phyloP scores from a whole-genome alignment of 192 early-diverging fungal species.

The Coemansia sp. region DNA sequence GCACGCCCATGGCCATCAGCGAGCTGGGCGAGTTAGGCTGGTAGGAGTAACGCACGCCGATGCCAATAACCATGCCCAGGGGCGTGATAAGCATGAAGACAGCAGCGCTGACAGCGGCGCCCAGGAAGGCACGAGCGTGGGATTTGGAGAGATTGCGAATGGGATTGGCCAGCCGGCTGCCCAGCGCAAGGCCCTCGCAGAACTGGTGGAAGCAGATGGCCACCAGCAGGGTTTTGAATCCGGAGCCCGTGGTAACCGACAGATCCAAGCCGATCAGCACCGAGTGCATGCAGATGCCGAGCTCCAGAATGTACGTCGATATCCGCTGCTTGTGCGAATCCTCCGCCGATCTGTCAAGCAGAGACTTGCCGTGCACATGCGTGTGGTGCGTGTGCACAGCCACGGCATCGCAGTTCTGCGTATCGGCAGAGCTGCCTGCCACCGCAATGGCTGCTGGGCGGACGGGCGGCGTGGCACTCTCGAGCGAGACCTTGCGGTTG shows the following conservation, averaged over 20 bases:
- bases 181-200: constrained; percentile 78
- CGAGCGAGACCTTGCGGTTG: background rate
- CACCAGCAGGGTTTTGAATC: constrained; percentile 61
- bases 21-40: constrained; percentile 60
- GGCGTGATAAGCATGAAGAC: constrained; percentile 76
- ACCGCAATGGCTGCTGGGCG: background rate
- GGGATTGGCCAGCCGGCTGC: constrained; percentile 67
- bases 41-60: constrained; percentile 69
- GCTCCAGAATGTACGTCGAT: constrained; percentile 70
- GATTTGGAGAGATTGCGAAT: background rate
- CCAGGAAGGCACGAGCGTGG: constrained; percentile 20
- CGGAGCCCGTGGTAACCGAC: constrained; percentile 54
- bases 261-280: constrained; percentile 74
- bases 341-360: constrained; percentile 11
- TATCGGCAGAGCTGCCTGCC: background rate
- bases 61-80: constrained; percentile 75
- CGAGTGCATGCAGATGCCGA: constrained; percentile 77
- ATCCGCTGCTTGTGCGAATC: constrained; percentile 29
- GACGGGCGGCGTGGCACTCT: background rate
- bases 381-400: constrained; percentile 54
- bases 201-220: constrained; percentile 76
- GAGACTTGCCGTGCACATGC: constrained; percentile 49
- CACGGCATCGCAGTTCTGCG: constrained; percentile 39
- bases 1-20: constrained; percentile 67
- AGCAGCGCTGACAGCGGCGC: constrained; percentile 51